phyloP scores from a whole-genome alignment of 371 early-diverging fungal genomes.

The Mortierella sp. region DNA sequence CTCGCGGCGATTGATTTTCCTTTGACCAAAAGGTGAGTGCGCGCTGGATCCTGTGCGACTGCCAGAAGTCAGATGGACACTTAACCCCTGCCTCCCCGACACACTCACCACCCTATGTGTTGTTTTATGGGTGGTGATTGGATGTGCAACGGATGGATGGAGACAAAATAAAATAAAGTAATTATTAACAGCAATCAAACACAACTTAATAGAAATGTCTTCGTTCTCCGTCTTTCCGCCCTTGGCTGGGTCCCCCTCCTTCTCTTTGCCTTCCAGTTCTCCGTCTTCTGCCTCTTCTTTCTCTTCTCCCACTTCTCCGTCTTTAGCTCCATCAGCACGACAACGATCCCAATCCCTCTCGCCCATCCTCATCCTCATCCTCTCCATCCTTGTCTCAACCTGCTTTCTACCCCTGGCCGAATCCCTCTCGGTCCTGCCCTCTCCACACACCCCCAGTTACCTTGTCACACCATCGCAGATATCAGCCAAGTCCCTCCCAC shows the following conservation, averaged over 20 bases:
- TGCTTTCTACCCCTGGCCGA: slow-evolving; percentile 12
- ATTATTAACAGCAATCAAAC: too few species aligned
- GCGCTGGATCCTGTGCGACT: too few species aligned
- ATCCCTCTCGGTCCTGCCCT: background rate
- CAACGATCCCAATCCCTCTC: background rate
- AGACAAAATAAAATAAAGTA: too few species aligned
- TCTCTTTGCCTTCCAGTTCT: background rate
- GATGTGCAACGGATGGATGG: too few species aligned
- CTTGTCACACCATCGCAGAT: background rate
- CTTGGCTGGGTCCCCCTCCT: background rate
- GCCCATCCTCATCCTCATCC: slow-evolving; percentile 12
- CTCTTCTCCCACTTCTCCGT: background rate
- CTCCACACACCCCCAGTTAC: background rate
- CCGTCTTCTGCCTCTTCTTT: slow-evolving; percentile 1
- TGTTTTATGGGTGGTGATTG: too few species aligned
- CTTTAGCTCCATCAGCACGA: background rate
- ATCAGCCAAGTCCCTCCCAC: too few species aligned
- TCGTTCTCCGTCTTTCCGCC: slow-evolving; percentile 17
- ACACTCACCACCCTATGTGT: too few species aligned
- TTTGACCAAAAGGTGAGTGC: too few species aligned
- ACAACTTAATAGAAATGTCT: background rate
- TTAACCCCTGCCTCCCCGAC: too few species aligned
- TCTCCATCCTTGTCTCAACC: slow-evolving; percentile 13
- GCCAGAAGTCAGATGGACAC: too few species aligned
- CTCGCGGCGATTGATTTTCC: too few species aligned